phyloP scores from a whole-genome alignment of 2,329 filamentous ascomycete species.

The Monosporascus sp. region DNA sequence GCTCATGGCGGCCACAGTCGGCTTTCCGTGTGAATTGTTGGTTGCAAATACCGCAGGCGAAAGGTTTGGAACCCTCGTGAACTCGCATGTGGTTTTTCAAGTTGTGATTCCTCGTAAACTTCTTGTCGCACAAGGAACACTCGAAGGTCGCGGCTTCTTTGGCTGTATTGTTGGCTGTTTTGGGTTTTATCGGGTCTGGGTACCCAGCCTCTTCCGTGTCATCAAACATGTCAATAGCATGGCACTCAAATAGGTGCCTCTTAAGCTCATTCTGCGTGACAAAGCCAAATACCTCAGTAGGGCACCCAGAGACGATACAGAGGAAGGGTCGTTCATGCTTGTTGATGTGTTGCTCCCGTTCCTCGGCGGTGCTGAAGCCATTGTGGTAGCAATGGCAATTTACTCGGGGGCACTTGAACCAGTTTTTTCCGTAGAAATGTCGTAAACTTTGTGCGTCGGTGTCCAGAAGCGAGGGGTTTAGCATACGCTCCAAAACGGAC shows the following conservation, averaged over 20 bases:
- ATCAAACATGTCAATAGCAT: conserved; percentile 13
- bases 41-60: conserved; percentile 11
- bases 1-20: conserved; percentile 16
- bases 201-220: conserved; percentile 10
- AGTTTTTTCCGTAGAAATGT: conserved; percentile 7
- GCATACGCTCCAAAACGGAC: conserved; percentile 18
- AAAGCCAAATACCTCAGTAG: conserved; percentile 28
- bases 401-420: conserved; percentile 19
- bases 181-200: conserved; percentile 9
- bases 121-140: conserved; percentile 14
- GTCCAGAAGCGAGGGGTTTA: not conserved
- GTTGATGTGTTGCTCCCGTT: conserved; percentile 28
- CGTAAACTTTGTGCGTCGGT: conserved; percentile 23
- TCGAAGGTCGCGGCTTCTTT: conserved; percentile 4
- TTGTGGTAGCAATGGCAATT: conserved; percentile 34
- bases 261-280: conserved; percentile 28
- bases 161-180: not conserved
- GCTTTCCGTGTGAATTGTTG: conserved; percentile 11
- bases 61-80: conserved; percentile 14
- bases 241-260: conserved; percentile 21
- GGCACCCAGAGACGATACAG: conserved; percentile 28
- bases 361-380: conserved; percentile 26
- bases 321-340: conserved; percentile 31
- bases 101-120: conserved; percentile 16
- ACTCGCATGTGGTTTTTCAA: conserved; percentile 14